Evolutionary conservation across 1,284 basidiomycete genomes (phyloP).

Genomic region (Cutaneotrichosporon mucoides): DNA sequence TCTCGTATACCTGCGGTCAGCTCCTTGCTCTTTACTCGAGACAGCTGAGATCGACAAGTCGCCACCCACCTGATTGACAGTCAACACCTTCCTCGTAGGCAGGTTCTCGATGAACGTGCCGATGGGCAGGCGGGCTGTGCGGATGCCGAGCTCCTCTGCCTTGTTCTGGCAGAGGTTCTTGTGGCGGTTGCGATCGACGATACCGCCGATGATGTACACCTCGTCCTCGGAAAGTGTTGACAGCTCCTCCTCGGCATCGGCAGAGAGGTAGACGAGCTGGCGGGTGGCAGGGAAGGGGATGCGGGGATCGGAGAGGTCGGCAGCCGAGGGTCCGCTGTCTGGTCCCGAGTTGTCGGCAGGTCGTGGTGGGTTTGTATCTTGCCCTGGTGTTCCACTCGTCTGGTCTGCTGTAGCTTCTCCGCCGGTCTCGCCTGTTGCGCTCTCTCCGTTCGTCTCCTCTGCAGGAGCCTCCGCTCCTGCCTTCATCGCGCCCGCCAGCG

Average conservation of each 20-base stretch:
- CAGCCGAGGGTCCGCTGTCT: neutral
- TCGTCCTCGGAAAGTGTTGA: constrained; percentile 73
- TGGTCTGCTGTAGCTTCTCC: neutral
- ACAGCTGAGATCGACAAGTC: neutral
- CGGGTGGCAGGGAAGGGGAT: constrained; percentile 44
- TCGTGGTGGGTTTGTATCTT: too few species aligned
- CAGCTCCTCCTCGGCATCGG: constrained; percentile 84
- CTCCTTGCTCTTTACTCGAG: neutral
- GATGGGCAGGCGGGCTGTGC: constrained; percentile 87
- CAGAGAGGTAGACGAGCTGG: constrained; percentile 85
- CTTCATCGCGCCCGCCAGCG: constrained; percentile 18
- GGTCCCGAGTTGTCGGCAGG: neutral
- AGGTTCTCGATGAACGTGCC: constrained; percentile 76
- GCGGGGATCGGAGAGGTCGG: constrained; percentile 18
- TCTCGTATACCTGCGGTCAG: constrained; percentile 66
- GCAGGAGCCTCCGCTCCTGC: neutral
- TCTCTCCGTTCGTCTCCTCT: neutral
- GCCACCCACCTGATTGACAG: constrained; percentile 76
- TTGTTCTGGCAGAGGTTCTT: constrained; percentile 92
- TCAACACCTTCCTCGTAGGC: constrained; percentile 88
- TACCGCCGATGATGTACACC: constrained; percentile 93
- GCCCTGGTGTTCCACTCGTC: too few species aligned
- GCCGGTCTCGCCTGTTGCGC: neutral
- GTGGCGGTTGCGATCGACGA: constrained; percentile 94
- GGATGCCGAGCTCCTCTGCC: constrained; percentile 67